Evolutionary conservation across 2,329 filamentous ascomycete species (phyloP).

Genomic region (Herpotrichia juniperi): DNA sequence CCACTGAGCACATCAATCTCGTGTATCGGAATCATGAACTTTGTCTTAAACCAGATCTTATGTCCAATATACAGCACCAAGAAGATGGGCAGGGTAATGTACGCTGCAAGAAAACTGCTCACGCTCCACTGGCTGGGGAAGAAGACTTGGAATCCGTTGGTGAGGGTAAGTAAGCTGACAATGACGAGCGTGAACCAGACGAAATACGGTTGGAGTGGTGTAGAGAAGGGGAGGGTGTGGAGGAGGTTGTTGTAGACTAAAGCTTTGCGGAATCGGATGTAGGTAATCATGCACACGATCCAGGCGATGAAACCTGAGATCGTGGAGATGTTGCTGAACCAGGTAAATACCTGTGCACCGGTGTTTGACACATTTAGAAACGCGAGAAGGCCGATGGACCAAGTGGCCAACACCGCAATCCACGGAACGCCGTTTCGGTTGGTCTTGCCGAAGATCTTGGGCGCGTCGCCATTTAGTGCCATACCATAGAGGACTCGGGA

Average conservation of each 20-base stretch:
- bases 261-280: conserved; percentile 62
- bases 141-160: conserved; percentile 61
- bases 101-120: conserved; percentile 59
- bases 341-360: conserved; percentile 62
- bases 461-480: conserved; percentile 58
- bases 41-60: conserved; percentile 37
- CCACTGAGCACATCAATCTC: conserved; percentile 42
- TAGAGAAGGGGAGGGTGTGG: conserved; percentile 59
- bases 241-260: conserved; percentile 60
- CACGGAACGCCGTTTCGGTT: conserved; percentile 51
- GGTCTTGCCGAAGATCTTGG: conserved; percentile 56
- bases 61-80: conserved; percentile 41
- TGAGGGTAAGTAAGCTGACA: conserved; percentile 45
- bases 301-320: conserved; percentile 62
- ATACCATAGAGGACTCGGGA: conserved; percentile 58
- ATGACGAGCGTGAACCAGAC: conserved; percentile 65
- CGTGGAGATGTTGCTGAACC: conserved; percentile 74
- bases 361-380: conserved; percentile 57
- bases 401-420: conserved; percentile 44
- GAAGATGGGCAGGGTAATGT: conserved; percentile 52
- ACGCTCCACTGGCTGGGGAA: conserved; percentile 49
- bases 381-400: conserved; percentile 52
- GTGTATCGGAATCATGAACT: conserved; percentile 31
- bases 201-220: conserved; percentile 56
- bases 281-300: conserved; percentile 63